Evolutionary conservation across 192 early-diverging fungal genomes (phyloP).

Genomic region (Paraglomus occultum): DNA sequence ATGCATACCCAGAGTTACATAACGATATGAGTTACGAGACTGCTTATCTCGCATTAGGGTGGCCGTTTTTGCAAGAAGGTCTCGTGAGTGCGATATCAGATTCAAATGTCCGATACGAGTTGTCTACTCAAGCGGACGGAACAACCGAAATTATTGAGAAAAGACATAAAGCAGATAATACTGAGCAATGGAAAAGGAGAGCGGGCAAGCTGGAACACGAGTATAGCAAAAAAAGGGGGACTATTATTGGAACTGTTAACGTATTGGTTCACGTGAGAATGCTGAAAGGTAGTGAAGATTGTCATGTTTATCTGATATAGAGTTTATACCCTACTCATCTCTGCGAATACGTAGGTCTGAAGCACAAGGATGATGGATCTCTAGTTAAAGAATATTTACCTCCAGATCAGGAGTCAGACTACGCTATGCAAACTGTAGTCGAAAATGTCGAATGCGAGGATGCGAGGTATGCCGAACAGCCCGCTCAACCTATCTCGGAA

Average conservation of each 20-base stretch:
- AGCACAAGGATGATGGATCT: constrained; percentile 63
- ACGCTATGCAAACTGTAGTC: constrained; percentile 65
- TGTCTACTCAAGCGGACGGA: constrained; percentile 37
- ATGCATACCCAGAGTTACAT: neutral
- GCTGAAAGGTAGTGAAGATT: constrained; percentile 50
- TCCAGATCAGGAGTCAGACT: constrained; percentile 40
- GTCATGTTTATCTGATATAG: neutral
- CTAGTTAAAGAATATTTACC: constrained; percentile 69
- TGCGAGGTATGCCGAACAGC: constrained; percentile 70
- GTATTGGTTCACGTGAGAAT: constrained; percentile 54
- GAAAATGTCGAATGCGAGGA: constrained; percentile 58
- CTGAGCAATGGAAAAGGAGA: constrained; percentile 56
- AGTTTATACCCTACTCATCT: neutral
- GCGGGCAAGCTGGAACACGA: constrained; percentile 57
- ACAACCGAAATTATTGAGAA: constrained; percentile 42
- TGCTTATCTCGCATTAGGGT: constrained; percentile 45
- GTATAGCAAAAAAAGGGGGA: constrained; percentile 71
- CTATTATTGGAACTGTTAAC: constrained; percentile 67
- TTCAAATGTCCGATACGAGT: constrained; percentile 58
- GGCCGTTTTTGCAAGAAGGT: constrained; percentile 88
- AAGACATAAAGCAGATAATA: constrained; percentile 41
- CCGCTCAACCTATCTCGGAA: constrained; percentile 60
- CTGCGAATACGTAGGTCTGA: constrained; percentile 33
- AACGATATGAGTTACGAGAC: too few species aligned
- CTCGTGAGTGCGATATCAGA: constrained; percentile 74